Evolutionary conservation across 495 filamentous ascomycete genomes (phyloP).

Genomic region (Neurospora sp.): DNA sequence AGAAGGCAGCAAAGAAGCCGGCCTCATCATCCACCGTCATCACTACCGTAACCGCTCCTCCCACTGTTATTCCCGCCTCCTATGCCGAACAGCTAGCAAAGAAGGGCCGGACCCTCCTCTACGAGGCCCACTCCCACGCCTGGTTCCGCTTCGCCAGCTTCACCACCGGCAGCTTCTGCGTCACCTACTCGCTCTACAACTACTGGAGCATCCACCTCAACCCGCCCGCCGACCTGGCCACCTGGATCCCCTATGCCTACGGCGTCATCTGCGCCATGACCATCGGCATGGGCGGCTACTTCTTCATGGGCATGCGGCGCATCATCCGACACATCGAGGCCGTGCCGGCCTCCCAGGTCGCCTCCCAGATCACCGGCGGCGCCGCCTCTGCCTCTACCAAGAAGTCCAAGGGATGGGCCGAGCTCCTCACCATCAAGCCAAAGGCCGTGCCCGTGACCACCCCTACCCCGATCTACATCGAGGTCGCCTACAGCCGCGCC

Average conservation of each 20-base stretch:
- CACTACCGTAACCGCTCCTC: neutral
- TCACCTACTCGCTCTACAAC: conserved; percentile 46
- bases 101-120: conserved; percentile 42
- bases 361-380: neutral
- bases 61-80: conserved; percentile 3
- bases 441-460: neutral
- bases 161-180: conserved; percentile 44
- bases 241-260: conserved; percentile 35
- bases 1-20: conserved; percentile 5
- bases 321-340: conserved; percentile 34
- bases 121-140: conserved; percentile 51
- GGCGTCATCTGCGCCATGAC: conserved; percentile 35
- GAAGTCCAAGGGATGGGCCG: neutral
- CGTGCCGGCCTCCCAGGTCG: conserved; percentile 14
- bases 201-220: conserved; percentile 37
- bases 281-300: conserved; percentile 35
- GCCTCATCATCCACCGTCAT: neutral
- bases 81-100: conserved; percentile 36
- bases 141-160: conserved; percentile 49
- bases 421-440: neutral
- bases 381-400: neutral
- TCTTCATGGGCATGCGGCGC: conserved; percentile 31
- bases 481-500: conserved; percentile 26
- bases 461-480: conserved; percentile 20
- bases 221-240: conserved; percentile 30